Evolutionary conservation across 495 filamentous ascomycete genomes (phyloP), one percentile per base, ranked within the genome.

Genomic region (Penicillium ucsense): DNA sequence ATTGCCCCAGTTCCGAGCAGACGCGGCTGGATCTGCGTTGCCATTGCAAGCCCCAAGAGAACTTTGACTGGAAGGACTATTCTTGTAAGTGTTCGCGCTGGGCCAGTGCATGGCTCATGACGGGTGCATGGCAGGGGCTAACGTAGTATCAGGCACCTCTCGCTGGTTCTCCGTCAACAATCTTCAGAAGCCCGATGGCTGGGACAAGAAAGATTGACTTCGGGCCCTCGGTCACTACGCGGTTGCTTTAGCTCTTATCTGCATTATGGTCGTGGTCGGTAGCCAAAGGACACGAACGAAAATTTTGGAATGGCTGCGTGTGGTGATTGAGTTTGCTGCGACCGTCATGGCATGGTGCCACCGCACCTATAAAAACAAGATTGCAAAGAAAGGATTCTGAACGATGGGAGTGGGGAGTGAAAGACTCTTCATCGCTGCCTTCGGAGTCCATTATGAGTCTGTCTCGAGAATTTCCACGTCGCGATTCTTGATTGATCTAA

Each of bases 61-160:
- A 96, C 69, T 97, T 98, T 72, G 92, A 98, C 64, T 98, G 94
- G 94, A 94, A 94, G 67, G 87, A 87, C 37, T 94, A 92, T 59
- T 91, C 88, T 55, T 95, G 89, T 95, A 74, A 70, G 88, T 73
- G 27, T 20, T 4, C 2, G 8, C 3, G 11, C 5, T 5, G 20
- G 20, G 20, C 20, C 20, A 20, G 20, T 20, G 20, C 20, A 20
- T 2, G 20, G 20, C 20, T 20, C 20, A 20, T 20, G 20, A 20
- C 20, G 20, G 20, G 20, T 20, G 20, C 20, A 20, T 20, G 20
- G 20, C 20, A 20, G 20, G 2, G 20, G 6, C 44, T 49, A 48
- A 49, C 31, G 36, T 8, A 41, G 4, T 8, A 33, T 43, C 53
- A 80, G 84, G 90, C 75, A 95, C 91, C 20, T 73, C 85, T 41